Evolutionary conservation across 1,139 yeast species (phyloP), one percentile per base, ranked within the genome.

Genomic region (Hyphopichia pseudoburtonii): DNA sequence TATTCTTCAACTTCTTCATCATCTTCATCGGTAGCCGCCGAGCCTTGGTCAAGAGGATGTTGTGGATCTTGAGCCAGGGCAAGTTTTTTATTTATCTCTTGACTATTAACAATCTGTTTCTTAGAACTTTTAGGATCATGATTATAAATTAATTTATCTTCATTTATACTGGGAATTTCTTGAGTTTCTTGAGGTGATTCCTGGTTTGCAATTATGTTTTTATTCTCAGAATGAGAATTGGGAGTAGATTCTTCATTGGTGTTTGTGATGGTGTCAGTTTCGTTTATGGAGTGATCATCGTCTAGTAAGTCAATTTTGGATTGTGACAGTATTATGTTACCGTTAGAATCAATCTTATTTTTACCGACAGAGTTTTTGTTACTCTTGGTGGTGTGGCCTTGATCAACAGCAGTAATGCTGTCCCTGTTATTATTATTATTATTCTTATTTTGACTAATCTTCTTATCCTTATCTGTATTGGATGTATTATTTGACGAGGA

Each of bases 231-330:
- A 28, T 35, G 32, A 17, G 56, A 47, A 5, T 53, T 44, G 40
- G 39, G 34, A 33, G 44, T 42, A 34, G 42, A 18, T 33, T 63
- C 60, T 30, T 67, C 73, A 40, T 66, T 63, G 19, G 72, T 68
- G 48, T 69, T 67, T 16, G 73, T 64, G 27, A 70, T 66, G 19
- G 76, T 70, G 41, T 68, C 76, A 9, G 73, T 65, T 44, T 70
- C 76, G 43, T 69, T 64, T 28, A 64, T 55, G 7, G 72, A 66
- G 39, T 66, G 62, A 34, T 69, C 76, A 29, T 67, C 74, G 36
- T 67, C 74, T 32, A 62, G 43, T 36, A 61, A 47, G 23, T 64
- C 66, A 35, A 56, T 56, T 36, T 62, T 63, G 12, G 32, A 16
- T 7, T 19, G 12, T 5, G 25, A 19, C 16, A 22, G 7, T 11